A percentile compares a stretch with the other conserved stretches of the same genome.
These are phyloP conservation scores for Colletotrichum sp. DNA, from an alignment of 2,329 filamentous ascomycete genomes.

Conservation along the genomic window DNA sequence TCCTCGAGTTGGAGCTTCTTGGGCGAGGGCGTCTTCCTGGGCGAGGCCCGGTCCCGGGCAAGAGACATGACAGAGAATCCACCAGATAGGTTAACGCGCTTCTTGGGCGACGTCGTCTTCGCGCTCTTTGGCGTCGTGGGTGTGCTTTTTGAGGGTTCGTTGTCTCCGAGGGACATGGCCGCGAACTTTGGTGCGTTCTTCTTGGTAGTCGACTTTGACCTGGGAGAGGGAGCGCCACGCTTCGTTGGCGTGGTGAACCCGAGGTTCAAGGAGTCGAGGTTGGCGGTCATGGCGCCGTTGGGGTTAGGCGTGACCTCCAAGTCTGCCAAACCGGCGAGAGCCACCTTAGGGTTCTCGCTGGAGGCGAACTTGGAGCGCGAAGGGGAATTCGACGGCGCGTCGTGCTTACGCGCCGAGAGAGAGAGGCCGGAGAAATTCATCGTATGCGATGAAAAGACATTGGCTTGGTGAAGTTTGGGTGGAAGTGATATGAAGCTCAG, in stretches of 20 bases:
- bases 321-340: neutral
- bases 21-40: neutral
- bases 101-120: constrained; percentile 2
- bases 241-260: constrained; percentile 15
- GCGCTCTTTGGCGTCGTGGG: neutral
- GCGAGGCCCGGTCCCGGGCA: neutral
- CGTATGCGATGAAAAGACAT: neutral
- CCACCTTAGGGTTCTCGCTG: neutral
- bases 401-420: neutral
- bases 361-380: neutral
- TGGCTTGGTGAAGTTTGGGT: neutral
- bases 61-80: neutral
- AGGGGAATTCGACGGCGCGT: neutral
- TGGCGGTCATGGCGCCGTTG: neutral
- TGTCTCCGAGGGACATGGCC: neutral
- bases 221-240: neutral
- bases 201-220: constrained; percentile 9
- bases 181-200: neutral
- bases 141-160: neutral
- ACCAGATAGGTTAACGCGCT: neutral
- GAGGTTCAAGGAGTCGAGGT: neutral
- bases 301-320: neutral
- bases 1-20: neutral
- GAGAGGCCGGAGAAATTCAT: neutral
- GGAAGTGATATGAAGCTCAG: neutral